Conservation (phyloP, 1,139 yeast species). For the Tardiomyces blankii region DNA sequence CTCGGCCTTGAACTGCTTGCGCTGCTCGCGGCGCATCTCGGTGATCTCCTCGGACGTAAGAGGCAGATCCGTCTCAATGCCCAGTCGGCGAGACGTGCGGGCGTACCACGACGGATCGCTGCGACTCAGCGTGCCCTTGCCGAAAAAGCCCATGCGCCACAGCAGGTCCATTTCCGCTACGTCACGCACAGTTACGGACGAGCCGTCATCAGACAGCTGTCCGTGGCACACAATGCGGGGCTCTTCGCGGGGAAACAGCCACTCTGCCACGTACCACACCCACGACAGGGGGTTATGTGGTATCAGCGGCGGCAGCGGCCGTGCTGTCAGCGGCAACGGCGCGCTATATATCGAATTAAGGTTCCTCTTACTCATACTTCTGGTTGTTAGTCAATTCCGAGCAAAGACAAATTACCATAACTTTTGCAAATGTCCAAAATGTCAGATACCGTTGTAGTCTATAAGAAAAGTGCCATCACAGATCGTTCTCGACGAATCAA, state of each 20-base stretch:
- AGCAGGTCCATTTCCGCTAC: constrained; percentile 41
- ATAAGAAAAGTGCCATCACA: constrained; percentile 35
- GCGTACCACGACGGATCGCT: constrained; percentile 86
- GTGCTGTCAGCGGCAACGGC: constrained; percentile 38
- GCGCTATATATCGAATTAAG: constrained; percentile 29
- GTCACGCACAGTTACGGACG: constrained; percentile 32
- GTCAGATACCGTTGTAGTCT: constrained; percentile 99
- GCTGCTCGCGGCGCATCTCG: constrained; percentile 54
- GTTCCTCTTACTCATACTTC: constrained; percentile 5
- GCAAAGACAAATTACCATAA: no score
- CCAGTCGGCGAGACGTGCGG: constrained; percentile 48
- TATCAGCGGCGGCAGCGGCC: constrained; percentile 27
- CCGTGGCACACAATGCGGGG: constrained; percentile 21
- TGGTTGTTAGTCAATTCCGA: neutral
- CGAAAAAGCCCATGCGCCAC: constrained; percentile 88
- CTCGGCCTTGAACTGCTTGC: constrained; percentile 59
- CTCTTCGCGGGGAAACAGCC: constrained; percentile 24
- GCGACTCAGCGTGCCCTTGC: constrained; percentile 81
- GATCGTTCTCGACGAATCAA: neutral
- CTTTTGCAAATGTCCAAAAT: constrained; percentile 10
- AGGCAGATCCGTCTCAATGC: constrained; percentile 25
- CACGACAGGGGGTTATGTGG: constrained; percentile 29
- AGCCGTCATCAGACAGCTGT: constrained; percentile 19
- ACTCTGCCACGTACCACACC: constrained; percentile 20
- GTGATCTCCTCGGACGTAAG: constrained; percentile 68